These are phyloP conservation scores for Mariannaea sp. DNA, from an alignment of 2,329 filamentous ascomycete genomes.

Conservation along the genomic window DNA sequence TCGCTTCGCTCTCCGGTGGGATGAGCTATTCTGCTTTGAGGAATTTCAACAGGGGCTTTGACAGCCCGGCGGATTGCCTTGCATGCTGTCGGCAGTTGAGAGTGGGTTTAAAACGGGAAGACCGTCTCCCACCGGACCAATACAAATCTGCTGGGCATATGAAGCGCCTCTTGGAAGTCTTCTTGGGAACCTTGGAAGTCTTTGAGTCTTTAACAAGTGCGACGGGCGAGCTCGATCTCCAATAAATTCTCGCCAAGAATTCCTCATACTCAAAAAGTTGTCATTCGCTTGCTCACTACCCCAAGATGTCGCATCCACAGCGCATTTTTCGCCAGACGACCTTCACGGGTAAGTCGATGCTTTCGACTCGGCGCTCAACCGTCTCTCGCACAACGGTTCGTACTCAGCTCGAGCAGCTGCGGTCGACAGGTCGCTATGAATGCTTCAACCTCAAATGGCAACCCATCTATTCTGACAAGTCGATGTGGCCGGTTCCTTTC, in stretches of 20 bases:
- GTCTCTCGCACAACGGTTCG: slow-evolving; percentile 48
- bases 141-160: background rate
- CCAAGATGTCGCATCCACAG: slow-evolving; percentile 42
- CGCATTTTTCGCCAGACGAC: slow-evolving; percentile 43
- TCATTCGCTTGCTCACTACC: background rate
- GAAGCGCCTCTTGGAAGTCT: background rate
- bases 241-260: background rate
- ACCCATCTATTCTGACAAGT: slow-evolving; percentile 55
- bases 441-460: slow-evolving; percentile 64
- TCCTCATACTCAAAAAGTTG: background rate
- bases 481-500: slow-evolving; percentile 59
- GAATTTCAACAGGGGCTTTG: no score
- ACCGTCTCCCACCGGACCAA: background rate
- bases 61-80: background rate
- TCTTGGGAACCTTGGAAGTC: background rate
- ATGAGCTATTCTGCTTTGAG: background rate
- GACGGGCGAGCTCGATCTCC: background rate
- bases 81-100: background rate
- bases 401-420: slow-evolving; percentile 58
- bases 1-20: background rate
- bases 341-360: slow-evolving; percentile 44
- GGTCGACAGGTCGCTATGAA: slow-evolving; percentile 59
- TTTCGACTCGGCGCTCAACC: slow-evolving; percentile 41
- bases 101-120: background rate
- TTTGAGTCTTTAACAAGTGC: no score